phyloP scores from a whole-genome alignment of 208 protist species.

The Phytomonas francai region DNA sequence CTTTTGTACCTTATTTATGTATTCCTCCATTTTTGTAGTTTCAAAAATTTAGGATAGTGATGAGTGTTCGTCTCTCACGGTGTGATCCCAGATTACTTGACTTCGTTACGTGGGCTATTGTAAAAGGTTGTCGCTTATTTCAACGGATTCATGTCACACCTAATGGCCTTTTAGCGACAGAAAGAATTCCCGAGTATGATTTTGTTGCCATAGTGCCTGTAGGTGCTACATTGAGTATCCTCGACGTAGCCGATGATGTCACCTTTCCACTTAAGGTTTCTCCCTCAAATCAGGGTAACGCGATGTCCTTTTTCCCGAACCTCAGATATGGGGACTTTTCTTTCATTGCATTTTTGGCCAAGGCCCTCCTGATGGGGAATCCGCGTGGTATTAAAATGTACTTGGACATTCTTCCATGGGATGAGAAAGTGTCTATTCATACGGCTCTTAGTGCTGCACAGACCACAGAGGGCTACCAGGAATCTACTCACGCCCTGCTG shows the following conservation, averaged over 20 bases:
- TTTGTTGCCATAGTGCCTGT: constrained; percentile 80
- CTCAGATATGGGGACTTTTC: constrained; percentile 66
- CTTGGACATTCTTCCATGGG: constrained; percentile 74
- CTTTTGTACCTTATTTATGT: constrained; percentile 6
- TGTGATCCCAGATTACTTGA: constrained; percentile 83
- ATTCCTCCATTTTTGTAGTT: constrained; percentile 8
- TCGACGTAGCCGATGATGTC: constrained; percentile 47
- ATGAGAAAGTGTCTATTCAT: constrained; percentile 65
- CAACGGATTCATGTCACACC: constrained; percentile 78
- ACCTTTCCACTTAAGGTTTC: constrained; percentile 68
- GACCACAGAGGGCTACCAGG: constrained; percentile 52
- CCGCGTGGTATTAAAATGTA: constrained; percentile 74
- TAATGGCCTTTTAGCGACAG: constrained; percentile 62
- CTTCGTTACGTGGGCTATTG: constrained; percentile 84
- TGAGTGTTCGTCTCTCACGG: constrained; percentile 43
- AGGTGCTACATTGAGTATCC: constrained; percentile 63
- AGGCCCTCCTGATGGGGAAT: constrained; percentile 51
- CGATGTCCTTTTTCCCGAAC: constrained; percentile 73
- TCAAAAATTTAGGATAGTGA: constrained; percentile 20
- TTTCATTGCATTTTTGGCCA: constrained; percentile 64
- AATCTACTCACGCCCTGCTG: constrained; percentile 44
- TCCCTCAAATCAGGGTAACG: constrained; percentile 44
- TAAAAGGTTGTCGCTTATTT: constrained; percentile 82
- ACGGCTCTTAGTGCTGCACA: constrained; percentile 57
- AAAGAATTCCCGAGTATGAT: constrained; percentile 78